These are phyloP conservation scores for Limnomonas spitsbergensis DNA, from an alignment of 139 green algal genomes.

Conservation along the genomic window DNA sequence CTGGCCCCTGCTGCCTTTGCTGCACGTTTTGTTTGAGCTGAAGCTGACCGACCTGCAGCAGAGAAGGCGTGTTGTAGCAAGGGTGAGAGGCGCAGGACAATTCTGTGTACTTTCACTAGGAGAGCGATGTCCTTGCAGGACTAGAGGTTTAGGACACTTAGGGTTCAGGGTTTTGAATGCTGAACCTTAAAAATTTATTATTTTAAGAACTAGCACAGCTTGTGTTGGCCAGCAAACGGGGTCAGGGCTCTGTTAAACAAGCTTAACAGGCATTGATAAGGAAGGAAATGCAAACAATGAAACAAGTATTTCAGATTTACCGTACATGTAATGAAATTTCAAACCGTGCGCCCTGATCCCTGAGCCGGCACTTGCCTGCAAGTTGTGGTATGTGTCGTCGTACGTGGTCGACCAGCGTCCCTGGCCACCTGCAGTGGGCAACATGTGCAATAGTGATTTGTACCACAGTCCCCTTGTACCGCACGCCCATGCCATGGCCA, in stretches of 20 bases:
- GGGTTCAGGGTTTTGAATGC: background rate
- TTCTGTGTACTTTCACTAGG: background rate
- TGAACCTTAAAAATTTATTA: background rate
- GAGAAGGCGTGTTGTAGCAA: background rate
- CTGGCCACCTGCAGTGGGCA: background rate
- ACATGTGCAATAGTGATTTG: too few relatives aligned
- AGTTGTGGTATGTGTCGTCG: background rate
- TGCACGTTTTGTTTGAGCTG: background rate
- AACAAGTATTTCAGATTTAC: too few relatives aligned
- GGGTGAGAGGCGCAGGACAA: background rate
- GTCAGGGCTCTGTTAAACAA: too few relatives aligned
- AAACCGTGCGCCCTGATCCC: too few relatives aligned
- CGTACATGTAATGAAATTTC: too few relatives aligned
- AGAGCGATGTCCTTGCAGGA: background rate
- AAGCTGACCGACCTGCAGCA: background rate
- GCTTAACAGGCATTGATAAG: too few relatives aligned
- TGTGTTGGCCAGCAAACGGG: background rate
- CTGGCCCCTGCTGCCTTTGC: background rate
- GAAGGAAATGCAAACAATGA: too few relatives aligned
- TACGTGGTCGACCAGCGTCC: conserved; percentile 1
- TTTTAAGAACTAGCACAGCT: background rate
- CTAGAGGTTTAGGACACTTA: background rate
- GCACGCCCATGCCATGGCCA: too few relatives aligned
- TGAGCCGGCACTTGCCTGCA: background rate
- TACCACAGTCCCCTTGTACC: too few relatives aligned